Percentiles rank a stretch among this genome's conserved stretches.
Conservation (phyloP, 768 basidiomycete species). For the Suillus cothurnatus region DNA sequence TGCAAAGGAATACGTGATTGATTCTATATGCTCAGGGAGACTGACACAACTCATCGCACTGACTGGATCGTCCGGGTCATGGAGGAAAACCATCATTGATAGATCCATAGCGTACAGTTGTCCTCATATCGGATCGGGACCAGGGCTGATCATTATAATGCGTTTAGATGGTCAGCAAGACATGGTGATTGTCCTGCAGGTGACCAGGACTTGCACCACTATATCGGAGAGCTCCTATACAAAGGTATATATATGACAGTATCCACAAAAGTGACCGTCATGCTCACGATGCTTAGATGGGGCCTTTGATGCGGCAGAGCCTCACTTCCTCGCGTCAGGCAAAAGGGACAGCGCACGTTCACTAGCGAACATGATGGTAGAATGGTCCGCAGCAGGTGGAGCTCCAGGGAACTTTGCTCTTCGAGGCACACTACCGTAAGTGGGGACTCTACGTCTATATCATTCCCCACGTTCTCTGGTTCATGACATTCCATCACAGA, state of each 20-base stretch:
- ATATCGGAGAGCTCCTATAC: conserved; percentile 84
- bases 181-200: conserved; percentile 80
- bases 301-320: conserved; percentile 72
- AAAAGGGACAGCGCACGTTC: conserved; percentile 87
- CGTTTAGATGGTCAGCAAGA: conserved; percentile 81
- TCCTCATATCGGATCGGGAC: conserved; percentile 8
- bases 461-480: conserved; percentile 3
- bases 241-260: conserved; percentile 56
- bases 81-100: conserved; percentile 91
- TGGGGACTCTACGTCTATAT: conserved; percentile 13
- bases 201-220: conserved; percentile 86
- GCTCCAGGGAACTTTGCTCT: conserved; percentile 77
- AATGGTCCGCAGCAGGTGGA: conserved; percentile 66
- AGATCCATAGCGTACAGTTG: conserved; percentile 74
- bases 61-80: conserved; percentile 73
- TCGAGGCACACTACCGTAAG: conserved; percentile 81
- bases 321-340: conserved; percentile 82
- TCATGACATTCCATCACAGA: conserved; percentile 37
- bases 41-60: conserved; percentile 92
- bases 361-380: conserved; percentile 83
- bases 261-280: background rate
- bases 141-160: conserved; percentile 20
- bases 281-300: conserved; percentile 54
- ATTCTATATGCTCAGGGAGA: conserved; percentile 53
- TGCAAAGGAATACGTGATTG: conserved; percentile 1